Evolutionary conservation across 306 rosid genomes (phyloP).

Genomic region (Coriaria nepalensis): DNA sequence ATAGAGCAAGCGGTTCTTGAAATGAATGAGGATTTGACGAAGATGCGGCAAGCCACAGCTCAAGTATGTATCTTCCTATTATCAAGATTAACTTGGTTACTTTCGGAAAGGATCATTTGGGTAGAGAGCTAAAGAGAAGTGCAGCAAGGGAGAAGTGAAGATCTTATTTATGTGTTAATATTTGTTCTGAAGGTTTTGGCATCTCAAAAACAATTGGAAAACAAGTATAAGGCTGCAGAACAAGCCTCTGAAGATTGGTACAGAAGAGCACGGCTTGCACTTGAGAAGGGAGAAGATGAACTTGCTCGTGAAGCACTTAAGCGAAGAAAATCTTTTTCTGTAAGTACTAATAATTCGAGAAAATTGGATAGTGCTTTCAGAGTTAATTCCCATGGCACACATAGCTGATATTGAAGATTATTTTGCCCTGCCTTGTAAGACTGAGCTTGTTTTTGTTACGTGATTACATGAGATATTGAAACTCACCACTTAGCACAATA

Average conservation of each 20-base stretch:
- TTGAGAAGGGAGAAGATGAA: slow-evolving; percentile 81
- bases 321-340: slow-evolving; percentile 89
- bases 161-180: background rate
- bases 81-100: background rate
- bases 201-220: slow-evolving; percentile 85
- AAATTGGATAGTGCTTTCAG: too few relatives aligned
- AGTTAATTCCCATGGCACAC: too few relatives aligned
- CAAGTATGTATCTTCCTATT: slow-evolving; percentile 41
- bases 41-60: slow-evolving; percentile 98
- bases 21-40: slow-evolving; percentile 90
- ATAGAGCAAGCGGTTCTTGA: slow-evolving; percentile 94
- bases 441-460: too few relatives aligned
- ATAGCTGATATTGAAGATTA: too few relatives aligned
- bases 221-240: slow-evolving; percentile 72
- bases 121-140: too few relatives aligned
- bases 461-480: too few relatives aligned
- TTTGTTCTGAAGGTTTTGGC: slow-evolving; percentile 61
- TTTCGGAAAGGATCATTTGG: too few relatives aligned
- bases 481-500: too few relatives aligned
- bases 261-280: slow-evolving; percentile 83
- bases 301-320: slow-evolving; percentile 96
- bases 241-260: slow-evolving; percentile 98
- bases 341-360: slow-evolving; percentile 13
- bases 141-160: too few relatives aligned
- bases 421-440: too few relatives aligned